Conservation (phyloP, 2,329 filamentous ascomycete species). For the Neoscytalidium dimidiatum region DNA sequence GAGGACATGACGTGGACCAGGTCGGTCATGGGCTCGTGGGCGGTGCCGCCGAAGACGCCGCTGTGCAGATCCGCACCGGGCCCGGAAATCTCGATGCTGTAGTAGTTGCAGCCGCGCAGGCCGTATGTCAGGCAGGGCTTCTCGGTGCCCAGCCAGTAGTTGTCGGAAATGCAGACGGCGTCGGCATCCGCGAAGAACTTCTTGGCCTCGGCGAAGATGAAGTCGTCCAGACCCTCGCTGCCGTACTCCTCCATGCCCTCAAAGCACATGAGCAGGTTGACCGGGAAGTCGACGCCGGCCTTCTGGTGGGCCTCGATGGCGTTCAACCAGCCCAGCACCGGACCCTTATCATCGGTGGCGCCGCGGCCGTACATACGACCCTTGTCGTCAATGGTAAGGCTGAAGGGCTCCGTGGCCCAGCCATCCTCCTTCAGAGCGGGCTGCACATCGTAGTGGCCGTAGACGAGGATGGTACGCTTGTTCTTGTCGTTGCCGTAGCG, state of each 20-base stretch:
- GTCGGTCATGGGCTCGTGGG: constrained; percentile 98
- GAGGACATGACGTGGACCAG: constrained; percentile 78
- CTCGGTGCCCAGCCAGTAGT: constrained; percentile 99
- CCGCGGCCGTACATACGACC: constrained; percentile 96
- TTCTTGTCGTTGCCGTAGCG: constrained; percentile 89
- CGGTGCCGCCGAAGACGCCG: constrained; percentile 93
- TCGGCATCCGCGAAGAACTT: constrained; percentile 95
- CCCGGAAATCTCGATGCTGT: constrained; percentile 85
- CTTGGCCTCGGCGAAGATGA: constrained; percentile 88
- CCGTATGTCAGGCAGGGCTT: constrained; percentile 98
- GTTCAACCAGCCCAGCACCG: constrained; percentile 95
- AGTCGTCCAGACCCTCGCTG: constrained; percentile 92
- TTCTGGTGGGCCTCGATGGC: constrained; percentile 97
- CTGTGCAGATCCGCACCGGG: constrained; percentile 94
- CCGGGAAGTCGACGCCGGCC: constrained; percentile 89
- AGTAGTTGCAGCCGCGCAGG: constrained; percentile 97
- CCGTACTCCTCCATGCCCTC: constrained; percentile 99
- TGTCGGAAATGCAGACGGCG: constrained; percentile 97
- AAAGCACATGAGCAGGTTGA: constrained; percentile 98
- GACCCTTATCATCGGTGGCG: constrained; percentile 96
- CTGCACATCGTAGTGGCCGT: constrained; percentile 98
- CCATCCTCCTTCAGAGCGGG: constrained; percentile 91
- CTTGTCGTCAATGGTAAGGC: constrained; percentile 82
- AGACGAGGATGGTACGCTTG: constrained; percentile 94
- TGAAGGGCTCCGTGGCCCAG: constrained; percentile 94